Evolutionary conservation across 1,284 basidiomycete genomes (phyloP).

Genomic region (Mixia osmundae): DNA sequence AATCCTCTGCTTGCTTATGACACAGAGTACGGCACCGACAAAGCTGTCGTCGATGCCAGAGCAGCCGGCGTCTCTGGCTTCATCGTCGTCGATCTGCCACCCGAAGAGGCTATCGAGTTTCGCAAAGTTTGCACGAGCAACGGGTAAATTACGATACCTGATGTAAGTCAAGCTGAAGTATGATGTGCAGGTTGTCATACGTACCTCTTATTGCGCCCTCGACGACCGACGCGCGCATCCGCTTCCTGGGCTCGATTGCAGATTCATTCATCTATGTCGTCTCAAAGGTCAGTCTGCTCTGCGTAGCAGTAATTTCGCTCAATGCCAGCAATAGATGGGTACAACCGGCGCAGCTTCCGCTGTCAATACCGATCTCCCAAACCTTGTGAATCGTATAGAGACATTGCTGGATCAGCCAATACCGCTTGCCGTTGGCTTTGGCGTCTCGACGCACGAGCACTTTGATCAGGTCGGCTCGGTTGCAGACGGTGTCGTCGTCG

Average conservation of each 20-base stretch:
- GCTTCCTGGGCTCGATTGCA: slow-evolving; percentile 74
- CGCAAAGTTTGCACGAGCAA: slow-evolving; percentile 58
- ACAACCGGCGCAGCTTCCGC: slow-evolving; percentile 74
- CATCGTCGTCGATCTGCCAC: slow-evolving; percentile 91
- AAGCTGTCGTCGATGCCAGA: slow-evolving; percentile 64
- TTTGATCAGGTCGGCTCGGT: slow-evolving; percentile 56
- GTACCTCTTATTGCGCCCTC: slow-evolving; percentile 90
- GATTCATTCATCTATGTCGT: slow-evolving; percentile 97
- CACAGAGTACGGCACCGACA: slow-evolving; percentile 88
- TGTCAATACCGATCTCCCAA: slow-evolving; percentile 25
- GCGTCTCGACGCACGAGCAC: slow-evolving; percentile 76
- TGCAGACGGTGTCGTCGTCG: slow-evolving; percentile 85
- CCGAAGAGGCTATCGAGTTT: slow-evolving; percentile 83
- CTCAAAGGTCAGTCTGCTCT: slow-evolving; percentile 38
- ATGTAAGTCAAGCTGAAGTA: not conserved
- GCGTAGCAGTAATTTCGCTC: not conserved
- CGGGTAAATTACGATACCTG: slow-evolving; percentile 29
- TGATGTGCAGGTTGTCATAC: slow-evolving; percentile 55
- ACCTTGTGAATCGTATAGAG: slow-evolving; percentile 29
- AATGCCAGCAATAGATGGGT: slow-evolving; percentile 46
- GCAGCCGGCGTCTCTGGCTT: slow-evolving; percentile 89
- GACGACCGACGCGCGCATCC: slow-evolving; percentile 62
- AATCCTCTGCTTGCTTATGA: slow-evolving; percentile 89
- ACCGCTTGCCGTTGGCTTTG: slow-evolving; percentile 91
- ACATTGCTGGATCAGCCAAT: slow-evolving; percentile 45